These are phyloP conservation scores for Castanospermum australe DNA, from an alignment of 306 rosid species.

Conservation along the genomic window DNA sequence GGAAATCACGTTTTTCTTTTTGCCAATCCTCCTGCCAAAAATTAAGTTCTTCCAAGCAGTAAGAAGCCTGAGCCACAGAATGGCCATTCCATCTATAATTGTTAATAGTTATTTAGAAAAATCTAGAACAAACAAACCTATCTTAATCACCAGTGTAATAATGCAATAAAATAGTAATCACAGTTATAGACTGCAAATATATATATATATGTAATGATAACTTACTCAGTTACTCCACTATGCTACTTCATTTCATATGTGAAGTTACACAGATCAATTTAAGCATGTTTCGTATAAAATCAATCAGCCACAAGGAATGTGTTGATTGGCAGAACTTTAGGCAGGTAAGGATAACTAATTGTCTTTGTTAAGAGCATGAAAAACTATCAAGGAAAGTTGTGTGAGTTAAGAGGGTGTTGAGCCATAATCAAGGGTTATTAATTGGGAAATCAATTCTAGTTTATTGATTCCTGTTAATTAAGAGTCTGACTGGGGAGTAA, in stretches of 20 bases:
- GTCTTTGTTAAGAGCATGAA: background rate
- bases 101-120: background rate
- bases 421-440: background rate
- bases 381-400: background rate
- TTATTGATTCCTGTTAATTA: no score
- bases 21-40: slow-evolving; percentile 93
- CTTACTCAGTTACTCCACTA: slow-evolving; percentile 18
- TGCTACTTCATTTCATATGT: slow-evolving; percentile 18
- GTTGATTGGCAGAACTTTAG: background rate
- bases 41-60: slow-evolving; percentile 33
- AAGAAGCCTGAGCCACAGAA: slow-evolving; percentile 21
- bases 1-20: slow-evolving; percentile 93
- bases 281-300: slow-evolving; percentile 13
- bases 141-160: background rate
- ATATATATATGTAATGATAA: background rate
- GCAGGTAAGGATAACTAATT: slow-evolving; percentile 2
- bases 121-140: slow-evolving; percentile 14
- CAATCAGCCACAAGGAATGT: slow-evolving; percentile 21
- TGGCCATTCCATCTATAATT: background rate
- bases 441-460: background rate
- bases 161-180: slow-evolving; percentile 8
- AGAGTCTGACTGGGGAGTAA: no score
- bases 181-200: slow-evolving; percentile 9
- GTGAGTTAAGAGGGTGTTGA: background rate
- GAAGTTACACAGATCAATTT: slow-evolving; percentile 8